A percentile compares a stretch with the other conserved stretches of the same genome.
Conservation (phyloP, 2,329 filamentous ascomycete species). For the Cryphonectria radicalis region DNA sequence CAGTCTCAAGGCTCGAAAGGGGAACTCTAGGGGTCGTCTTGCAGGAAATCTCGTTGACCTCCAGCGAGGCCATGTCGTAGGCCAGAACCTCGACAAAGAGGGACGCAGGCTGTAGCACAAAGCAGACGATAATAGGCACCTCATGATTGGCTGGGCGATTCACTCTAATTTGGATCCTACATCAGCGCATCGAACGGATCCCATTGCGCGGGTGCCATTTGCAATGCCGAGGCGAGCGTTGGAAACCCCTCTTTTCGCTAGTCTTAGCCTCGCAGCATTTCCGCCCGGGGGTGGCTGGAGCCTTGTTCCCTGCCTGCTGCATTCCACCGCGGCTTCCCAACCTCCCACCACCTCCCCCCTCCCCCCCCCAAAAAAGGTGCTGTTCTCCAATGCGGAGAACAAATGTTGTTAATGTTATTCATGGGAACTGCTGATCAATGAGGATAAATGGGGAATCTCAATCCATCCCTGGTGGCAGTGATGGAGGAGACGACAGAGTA, state of each 20-base stretch:
- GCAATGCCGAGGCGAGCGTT: constrained; percentile 13
- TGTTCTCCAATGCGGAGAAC: constrained; percentile 18
- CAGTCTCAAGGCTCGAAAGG: neutral
- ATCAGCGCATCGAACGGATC: neutral
- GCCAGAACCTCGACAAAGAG: neutral
- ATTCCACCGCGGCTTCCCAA: neutral
- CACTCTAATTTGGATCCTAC: neutral
- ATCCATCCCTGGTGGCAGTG: neutral
- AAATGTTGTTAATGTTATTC: neutral
- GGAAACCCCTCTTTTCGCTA: constrained; percentile 17
- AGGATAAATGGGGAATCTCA: neutral
- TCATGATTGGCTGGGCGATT: neutral
- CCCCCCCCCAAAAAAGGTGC: neutral
- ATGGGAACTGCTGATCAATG: too few relatives aligned
- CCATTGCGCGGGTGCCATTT: neutral
- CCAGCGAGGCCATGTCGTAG: neutral
- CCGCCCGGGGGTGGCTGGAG: constrained; percentile 9
- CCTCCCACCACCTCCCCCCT: too few relatives aligned
- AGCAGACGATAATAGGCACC: neutral
- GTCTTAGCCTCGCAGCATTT: neutral
- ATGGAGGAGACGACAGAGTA: neutral
- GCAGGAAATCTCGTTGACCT: neutral
- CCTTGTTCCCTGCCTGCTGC: constrained; percentile 9
- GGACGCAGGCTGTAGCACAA: neutral
- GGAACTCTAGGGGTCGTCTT: neutral